A percentile compares a stretch with the other conserved stretches of the same genome.
phyloP scores from a whole-genome alignment of 139 green algal species.

The Trebouxia sp. region DNA sequence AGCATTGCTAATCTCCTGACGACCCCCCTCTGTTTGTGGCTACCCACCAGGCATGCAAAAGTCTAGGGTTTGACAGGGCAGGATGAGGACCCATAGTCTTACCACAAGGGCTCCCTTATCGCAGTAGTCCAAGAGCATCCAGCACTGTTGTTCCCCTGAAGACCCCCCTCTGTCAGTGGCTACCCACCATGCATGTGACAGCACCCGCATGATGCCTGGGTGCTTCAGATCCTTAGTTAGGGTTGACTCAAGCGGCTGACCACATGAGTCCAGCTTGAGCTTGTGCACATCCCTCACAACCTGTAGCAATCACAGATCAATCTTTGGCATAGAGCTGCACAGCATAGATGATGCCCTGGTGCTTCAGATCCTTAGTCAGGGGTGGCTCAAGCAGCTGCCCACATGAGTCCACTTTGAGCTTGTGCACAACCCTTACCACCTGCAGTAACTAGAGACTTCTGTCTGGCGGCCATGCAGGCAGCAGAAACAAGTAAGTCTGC shows the following conservation, averaged over 20 bases:
- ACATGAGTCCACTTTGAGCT: slow-evolving; percentile 14
- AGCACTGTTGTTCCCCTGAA: slow-evolving; percentile 17
- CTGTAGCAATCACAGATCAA: slow-evolving; percentile 2
- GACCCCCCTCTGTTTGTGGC: too few species aligned
- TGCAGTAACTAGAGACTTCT: not conserved
- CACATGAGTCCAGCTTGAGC: slow-evolving; percentile 26
- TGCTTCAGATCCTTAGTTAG: slow-evolving; percentile 28
- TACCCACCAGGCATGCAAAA: too few species aligned
- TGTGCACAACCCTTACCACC: slow-evolving; percentile 30
- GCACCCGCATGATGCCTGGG: slow-evolving; percentile 20
- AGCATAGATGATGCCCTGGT: slow-evolving; percentile 25
- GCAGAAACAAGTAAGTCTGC: not conserved
- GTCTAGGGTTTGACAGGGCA: too few species aligned
- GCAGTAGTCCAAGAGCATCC: slow-evolving; percentile 40
- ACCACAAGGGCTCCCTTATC: slow-evolving; percentile 32
- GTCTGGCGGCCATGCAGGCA: too few species aligned
- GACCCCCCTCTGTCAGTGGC: not conserved
- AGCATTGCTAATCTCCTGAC: too few species aligned
- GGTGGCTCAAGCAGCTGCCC: not conserved
- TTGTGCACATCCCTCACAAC: slow-evolving; percentile 33
- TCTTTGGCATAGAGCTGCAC: too few species aligned
- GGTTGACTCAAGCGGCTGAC: slow-evolving; percentile 14
- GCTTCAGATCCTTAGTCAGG: slow-evolving; percentile 10
- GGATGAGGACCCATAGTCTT: too few species aligned
- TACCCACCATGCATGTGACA: slow-evolving; percentile 1